Conservation (phyloP, 2,329 filamentous ascomycete genomes). For the Pseudogymnoascus sp. region DNA sequence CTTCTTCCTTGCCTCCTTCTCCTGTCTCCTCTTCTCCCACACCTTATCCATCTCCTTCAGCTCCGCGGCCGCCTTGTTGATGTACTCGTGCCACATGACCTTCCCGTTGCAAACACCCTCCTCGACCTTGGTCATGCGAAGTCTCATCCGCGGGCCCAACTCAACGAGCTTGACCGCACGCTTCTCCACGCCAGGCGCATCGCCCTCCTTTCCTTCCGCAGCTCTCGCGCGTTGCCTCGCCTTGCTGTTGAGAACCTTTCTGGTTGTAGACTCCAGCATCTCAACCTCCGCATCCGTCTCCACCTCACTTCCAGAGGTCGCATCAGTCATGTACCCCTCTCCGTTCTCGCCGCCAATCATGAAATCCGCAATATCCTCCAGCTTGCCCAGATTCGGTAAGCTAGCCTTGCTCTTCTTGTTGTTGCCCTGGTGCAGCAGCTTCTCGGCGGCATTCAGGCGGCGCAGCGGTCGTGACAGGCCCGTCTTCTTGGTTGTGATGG, state of each 20-base stretch:
- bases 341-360: slow-evolving; percentile 75
- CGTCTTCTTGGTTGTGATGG: slow-evolving; percentile 81
- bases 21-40: slow-evolving; percentile 69
- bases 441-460: slow-evolving; percentile 77
- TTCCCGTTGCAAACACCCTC: slow-evolving; percentile 85
- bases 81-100: slow-evolving; percentile 95
- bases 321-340: slow-evolving; percentile 78
- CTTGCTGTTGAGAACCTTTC: slow-evolving; percentile 48
- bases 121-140: slow-evolving; percentile 91
- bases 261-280: slow-evolving; percentile 56
- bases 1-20: slow-evolving; percentile 74
- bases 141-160: slow-evolving; percentile 78
- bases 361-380: slow-evolving; percentile 91
- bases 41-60: slow-evolving; percentile 68
- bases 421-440: slow-evolving; percentile 47
- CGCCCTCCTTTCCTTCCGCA: slow-evolving; percentile 36
- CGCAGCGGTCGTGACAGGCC: slow-evolving; percentile 78
- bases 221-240: slow-evolving; percentile 35
- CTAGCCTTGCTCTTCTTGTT: slow-evolving; percentile 57
- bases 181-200: slow-evolving; percentile 47
- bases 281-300: slow-evolving; percentile 97
- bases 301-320: slow-evolving; percentile 76
- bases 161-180: slow-evolving; percentile 88
- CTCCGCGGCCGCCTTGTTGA: slow-evolving; percentile 75
- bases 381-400: slow-evolving; percentile 79